phyloP scores from a whole-genome alignment of 257 asterid genomes.

The Craterostigma plantagineum region DNA sequence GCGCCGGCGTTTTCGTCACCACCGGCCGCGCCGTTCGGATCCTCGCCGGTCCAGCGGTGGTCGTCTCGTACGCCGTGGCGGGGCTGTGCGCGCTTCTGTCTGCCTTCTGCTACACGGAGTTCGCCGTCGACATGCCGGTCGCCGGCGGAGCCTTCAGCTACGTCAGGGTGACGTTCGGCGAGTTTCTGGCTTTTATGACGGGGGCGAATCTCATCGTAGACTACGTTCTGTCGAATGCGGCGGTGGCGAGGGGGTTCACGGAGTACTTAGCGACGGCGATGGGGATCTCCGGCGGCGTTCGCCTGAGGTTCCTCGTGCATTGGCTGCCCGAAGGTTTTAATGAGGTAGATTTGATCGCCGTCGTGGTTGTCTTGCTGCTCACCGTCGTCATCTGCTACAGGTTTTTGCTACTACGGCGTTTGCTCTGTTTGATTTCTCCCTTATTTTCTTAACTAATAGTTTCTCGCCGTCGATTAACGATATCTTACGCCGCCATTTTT shows the following conservation, averaged over 20 bases:
- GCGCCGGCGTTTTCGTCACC: slow-evolving; percentile 93
- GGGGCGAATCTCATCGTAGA: slow-evolving; percentile 76
- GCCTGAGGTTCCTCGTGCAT: slow-evolving; percentile 31
- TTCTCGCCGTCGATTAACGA: background rate
- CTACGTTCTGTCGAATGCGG: slow-evolving; percentile 88
- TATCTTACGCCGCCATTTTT: background rate
- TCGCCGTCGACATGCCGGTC: slow-evolving; percentile 94
- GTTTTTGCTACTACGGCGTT: slow-evolving; percentile 19
- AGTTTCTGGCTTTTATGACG: slow-evolving; percentile 67
- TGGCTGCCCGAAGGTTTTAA: slow-evolving; percentile 61
- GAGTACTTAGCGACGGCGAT: slow-evolving; percentile 55
- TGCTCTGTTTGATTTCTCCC: background rate
- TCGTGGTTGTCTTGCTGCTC: slow-evolving; percentile 46
- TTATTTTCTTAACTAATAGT: background rate
- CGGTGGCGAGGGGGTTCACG: slow-evolving; percentile 88
- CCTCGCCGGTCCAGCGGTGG: slow-evolving; percentile 74
- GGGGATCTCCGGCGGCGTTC: slow-evolving; percentile 24
- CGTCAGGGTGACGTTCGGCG: slow-evolving; percentile 86
- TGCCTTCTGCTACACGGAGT: slow-evolving; percentile 92
- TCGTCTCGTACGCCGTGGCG: slow-evolving; percentile 87
- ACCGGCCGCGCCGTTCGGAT: slow-evolving; percentile 49
- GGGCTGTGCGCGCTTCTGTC: slow-evolving; percentile 91
- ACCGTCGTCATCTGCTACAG: slow-evolving; percentile 81
- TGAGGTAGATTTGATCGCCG: slow-evolving; percentile 67
- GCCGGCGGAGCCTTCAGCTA: slow-evolving; percentile 98